Evolutionary conservation across 495 filamentous ascomycete genomes (phyloP).

Genomic region (Annulohypoxylon moriforme): DNA sequence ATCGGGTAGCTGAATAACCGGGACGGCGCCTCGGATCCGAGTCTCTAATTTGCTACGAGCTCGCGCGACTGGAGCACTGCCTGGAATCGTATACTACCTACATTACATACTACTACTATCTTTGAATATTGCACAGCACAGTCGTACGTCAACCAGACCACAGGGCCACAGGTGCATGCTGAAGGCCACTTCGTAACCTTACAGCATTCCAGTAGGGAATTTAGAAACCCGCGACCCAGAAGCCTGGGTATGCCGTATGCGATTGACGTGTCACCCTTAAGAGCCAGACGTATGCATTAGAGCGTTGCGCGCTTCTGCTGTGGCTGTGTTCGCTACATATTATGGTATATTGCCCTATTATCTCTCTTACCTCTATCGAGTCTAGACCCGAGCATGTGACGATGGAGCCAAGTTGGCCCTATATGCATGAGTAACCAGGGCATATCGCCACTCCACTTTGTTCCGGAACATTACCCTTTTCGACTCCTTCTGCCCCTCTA

Average conservation of each 20-base stretch:
- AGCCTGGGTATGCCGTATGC: constrained; percentile 43
- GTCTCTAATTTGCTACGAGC: constrained; percentile 29
- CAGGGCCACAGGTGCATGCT: constrained; percentile 19
- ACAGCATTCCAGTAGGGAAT: constrained; percentile 27
- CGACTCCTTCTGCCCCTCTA: constrained; percentile 11
- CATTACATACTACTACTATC: constrained; percentile 15
- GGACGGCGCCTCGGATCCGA: constrained; percentile 6
- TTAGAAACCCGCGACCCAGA: constrained; percentile 43
- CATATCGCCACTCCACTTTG: constrained; percentile 40
- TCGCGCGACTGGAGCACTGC: constrained; percentile 40
- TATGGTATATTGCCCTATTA: constrained; percentile 21
- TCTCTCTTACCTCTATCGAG: constrained; percentile 20
- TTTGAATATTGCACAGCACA: constrained; percentile 28
- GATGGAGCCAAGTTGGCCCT: constrained; percentile 26
- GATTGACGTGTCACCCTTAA: constrained; percentile 43
- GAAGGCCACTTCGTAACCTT: constrained; percentile 13
- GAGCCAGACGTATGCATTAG: constrained; percentile 34
- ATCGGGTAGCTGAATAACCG: constrained; percentile 31
- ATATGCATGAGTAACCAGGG: background rate
- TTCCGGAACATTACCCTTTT: constrained; percentile 47
- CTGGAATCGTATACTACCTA: constrained; percentile 14
- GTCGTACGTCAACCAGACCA: constrained; percentile 33
- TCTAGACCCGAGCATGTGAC: constrained; percentile 38
- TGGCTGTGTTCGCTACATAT: constrained; percentile 29
- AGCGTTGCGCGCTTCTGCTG: constrained; percentile 32